These are phyloP conservation scores for Neurospora intermedia DNA, from an alignment of 495 filamentous ascomycete species.

Conservation along the genomic window DNA sequence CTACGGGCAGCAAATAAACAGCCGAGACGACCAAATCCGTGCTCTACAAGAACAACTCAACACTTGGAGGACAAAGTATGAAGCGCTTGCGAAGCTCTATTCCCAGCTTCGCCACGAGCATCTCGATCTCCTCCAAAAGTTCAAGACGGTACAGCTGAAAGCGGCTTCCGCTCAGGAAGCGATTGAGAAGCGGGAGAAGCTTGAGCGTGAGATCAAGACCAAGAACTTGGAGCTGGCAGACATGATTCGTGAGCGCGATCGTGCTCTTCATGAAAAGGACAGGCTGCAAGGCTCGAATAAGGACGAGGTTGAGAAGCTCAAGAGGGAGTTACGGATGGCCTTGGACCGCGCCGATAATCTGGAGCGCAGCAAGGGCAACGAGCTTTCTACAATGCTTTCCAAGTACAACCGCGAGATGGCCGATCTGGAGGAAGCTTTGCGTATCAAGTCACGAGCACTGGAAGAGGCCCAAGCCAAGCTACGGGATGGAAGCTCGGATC, in stretches of 20 bases:
- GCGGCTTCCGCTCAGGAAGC: constrained; percentile 94
- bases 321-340: constrained; percentile 90
- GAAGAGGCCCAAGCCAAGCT: constrained; percentile 73
- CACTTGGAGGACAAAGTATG: constrained; percentile 94
- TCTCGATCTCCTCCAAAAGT: constrained; percentile 85
- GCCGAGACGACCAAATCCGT: constrained; percentile 89
- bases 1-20: constrained; percentile 70
- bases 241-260: constrained; percentile 95
- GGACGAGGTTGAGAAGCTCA: constrained; percentile 91
- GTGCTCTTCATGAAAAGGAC: constrained; percentile 89
- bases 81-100: constrained; percentile 91
- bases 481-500: constrained; percentile 71
- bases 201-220: constrained; percentile 94
- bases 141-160: constrained; percentile 91
- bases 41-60: constrained; percentile 90
- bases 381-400: constrained; percentile 84
- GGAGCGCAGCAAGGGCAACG: constrained; percentile 83
- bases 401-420: constrained; percentile 97
- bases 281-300: constrained; percentile 73
- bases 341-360: constrained; percentile 87
- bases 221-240: constrained; percentile 97
- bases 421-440: constrained; percentile 84
- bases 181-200: constrained; percentile 86
- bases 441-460: constrained; percentile 77
- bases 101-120: constrained; percentile 93